Evolutionary conservation across 495 filamentous ascomycete genomes (phyloP).

Genomic region (Daldinia caldariorum): DNA sequence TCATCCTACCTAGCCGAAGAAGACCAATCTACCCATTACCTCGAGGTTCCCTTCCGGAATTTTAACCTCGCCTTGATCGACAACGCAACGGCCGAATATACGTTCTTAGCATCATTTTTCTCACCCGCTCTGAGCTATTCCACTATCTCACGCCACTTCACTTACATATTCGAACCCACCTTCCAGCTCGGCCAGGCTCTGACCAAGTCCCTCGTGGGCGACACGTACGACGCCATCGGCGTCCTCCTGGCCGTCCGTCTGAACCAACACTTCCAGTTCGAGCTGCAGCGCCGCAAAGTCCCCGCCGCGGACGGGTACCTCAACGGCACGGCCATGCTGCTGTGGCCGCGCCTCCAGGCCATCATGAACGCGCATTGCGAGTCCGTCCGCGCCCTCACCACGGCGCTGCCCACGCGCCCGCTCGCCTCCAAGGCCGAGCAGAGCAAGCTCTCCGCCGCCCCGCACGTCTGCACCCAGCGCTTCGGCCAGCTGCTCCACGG

Average conservation of each 20-base stretch:
- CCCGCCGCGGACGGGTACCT: slow-evolving; percentile 90
- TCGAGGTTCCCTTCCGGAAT: slow-evolving; percentile 88
- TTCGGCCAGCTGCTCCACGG: slow-evolving; percentile 91
- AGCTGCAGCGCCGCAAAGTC: slow-evolving; percentile 88
- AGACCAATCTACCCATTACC: slow-evolving; percentile 81
- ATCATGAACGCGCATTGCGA: slow-evolving; percentile 94
- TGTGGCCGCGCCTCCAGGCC: slow-evolving; percentile 95
- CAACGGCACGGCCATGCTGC: slow-evolving; percentile 92
- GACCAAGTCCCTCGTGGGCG: slow-evolving; percentile 78
- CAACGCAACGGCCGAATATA: slow-evolving; percentile 94
- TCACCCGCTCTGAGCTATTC: slow-evolving; percentile 66
- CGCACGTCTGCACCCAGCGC: slow-evolving; percentile 88
- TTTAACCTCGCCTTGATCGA: slow-evolving; percentile 95
- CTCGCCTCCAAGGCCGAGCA: slow-evolving; percentile 66
- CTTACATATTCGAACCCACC: slow-evolving; percentile 83
- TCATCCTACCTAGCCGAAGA: slow-evolving; percentile 88
- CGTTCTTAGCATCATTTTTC: slow-evolving; percentile 92
- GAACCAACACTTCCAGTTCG: slow-evolving; percentile 92
- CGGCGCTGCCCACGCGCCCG: slow-evolving; percentile 56
- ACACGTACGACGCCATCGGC: slow-evolving; percentile 84
- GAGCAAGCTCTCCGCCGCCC: slow-evolving; percentile 79
- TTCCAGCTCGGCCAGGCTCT: slow-evolving; percentile 80
- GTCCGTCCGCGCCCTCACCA: slow-evolving; percentile 72
- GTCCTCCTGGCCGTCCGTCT: slow-evolving; percentile 89
- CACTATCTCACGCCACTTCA: slow-evolving; percentile 71